A percentile compares a stretch with the other conserved stretches of the same genome.
These are phyloP conservation scores for Leptographium procerum DNA, from an alignment of 2,329 filamentous ascomycete genomes.

Conservation along the genomic window DNA sequence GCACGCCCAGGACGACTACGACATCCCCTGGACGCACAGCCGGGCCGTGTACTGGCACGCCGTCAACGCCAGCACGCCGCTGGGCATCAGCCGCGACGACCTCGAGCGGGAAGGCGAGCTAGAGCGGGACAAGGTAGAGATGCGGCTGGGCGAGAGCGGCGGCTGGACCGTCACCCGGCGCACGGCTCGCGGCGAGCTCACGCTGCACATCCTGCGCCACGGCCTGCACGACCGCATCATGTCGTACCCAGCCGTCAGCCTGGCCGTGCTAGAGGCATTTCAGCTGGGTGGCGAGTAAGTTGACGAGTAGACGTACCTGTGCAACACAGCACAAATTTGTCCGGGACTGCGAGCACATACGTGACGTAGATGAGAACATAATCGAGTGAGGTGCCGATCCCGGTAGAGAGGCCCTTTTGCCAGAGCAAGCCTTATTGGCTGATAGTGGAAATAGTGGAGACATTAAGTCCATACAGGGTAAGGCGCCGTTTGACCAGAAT, in stretches of 20 bases:
- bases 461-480: no score
- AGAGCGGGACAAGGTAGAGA: no score
- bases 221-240: constrained; percentile 48
- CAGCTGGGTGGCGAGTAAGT: background rate
- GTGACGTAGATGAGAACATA: no score
- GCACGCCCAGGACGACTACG: constrained; percentile 39
- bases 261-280: constrained; percentile 39
- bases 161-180: constrained; percentile 38
- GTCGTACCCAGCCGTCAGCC: constrained; percentile 41
- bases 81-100: constrained; percentile 28
- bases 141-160: constrained; percentile 25
- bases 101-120: constrained; percentile 31
- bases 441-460: no score
- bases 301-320: background rate
- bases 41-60: constrained; percentile 42
- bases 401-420: no score
- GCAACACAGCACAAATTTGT: no score
- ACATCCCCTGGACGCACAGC: constrained; percentile 39
- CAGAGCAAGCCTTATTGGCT: no score
- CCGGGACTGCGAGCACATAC: no score
- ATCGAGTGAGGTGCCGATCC: no score
- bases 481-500: no score
- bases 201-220: constrained; percentile 42
- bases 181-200: constrained; percentile 34
- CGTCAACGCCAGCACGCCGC: constrained; percentile 32